phyloP scores from a whole-genome alignment of 441 rosid genomes.

The Geranium incanum region DNA sequence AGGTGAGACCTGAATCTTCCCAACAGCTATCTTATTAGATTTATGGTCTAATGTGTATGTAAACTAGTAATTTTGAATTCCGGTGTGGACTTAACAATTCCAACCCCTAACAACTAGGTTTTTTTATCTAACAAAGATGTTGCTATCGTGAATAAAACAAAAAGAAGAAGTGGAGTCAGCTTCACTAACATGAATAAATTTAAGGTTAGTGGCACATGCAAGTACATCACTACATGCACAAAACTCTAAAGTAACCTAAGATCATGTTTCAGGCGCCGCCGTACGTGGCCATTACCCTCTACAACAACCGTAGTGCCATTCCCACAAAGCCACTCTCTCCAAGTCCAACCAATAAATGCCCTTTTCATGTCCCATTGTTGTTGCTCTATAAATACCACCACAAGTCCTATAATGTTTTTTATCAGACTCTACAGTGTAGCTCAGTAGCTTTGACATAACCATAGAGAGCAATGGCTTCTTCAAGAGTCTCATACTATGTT shows the following conservation, averaged over 20 bases:
- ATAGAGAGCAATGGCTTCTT: neutral
- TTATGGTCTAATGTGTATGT: too few species aligned
- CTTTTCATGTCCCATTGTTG: neutral
- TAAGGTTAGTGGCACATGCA: neutral
- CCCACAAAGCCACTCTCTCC: neutral
- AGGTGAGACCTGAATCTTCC: too few species aligned
- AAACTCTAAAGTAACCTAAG: neutral
- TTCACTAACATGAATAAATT: too few species aligned
- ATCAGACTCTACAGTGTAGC: neutral
- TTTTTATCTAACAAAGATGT: too few species aligned
- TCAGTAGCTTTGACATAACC: neutral
- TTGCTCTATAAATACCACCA: neutral
- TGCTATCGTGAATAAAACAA: too few species aligned
- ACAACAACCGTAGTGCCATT: neutral
- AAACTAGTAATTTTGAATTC: too few species aligned
- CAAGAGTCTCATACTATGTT: neutral
- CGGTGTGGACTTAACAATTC: too few species aligned
- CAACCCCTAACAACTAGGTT: too few species aligned
- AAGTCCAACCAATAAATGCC: neutral
- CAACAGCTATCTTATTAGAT: too few species aligned
- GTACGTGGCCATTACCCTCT: constrained; percentile 5
- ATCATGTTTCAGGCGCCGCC: neutral
- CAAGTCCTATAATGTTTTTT: neutral
- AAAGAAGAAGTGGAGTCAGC: too few species aligned
- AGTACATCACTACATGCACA: neutral